phyloP scores from a whole-genome alignment of 2,329 filamentous ascomycete genomes.

The Botrytis fabae region DNA sequence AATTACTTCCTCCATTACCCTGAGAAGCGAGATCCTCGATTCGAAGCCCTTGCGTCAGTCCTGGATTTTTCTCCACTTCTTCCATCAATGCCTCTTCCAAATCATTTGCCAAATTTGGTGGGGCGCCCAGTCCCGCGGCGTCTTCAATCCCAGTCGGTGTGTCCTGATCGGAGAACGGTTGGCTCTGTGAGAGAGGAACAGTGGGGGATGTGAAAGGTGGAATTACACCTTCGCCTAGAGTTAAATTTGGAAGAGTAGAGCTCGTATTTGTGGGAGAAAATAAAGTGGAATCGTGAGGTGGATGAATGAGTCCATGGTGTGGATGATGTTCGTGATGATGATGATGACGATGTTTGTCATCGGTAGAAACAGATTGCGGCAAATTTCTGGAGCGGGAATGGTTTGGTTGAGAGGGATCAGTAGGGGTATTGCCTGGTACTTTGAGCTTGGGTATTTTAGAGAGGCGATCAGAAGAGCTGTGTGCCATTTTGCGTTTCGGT shows the following conservation, averaged over 20 bases:
- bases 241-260: not conserved
- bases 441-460: slow-evolving; percentile 11
- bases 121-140: not conserved
- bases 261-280: not conserved
- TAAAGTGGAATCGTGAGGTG: not conserved
- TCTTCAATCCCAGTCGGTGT: not conserved
- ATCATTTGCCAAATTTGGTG: slow-evolving; percentile 6
- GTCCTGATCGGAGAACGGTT: slow-evolving; percentile 3
- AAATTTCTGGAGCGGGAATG: slow-evolving; percentile 12
- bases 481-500: slow-evolving; percentile 10
- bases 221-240: not conserved
- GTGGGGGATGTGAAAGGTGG: slow-evolving; percentile 18
- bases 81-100: slow-evolving; percentile 16
- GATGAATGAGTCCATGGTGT: slow-evolving; percentile 2
- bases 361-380: not conserved
- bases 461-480: slow-evolving; percentile 5
- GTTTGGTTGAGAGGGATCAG: slow-evolving; percentile 1
- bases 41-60: not conserved
- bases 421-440: slow-evolving; percentile 4
- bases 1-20: slow-evolving; percentile 1
- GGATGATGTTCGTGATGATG: not conserved
- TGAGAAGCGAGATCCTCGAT: not conserved
- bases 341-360: not conserved
- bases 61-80: slow-evolving; percentile 1
- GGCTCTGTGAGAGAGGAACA: not conserved